These are phyloP conservation scores for Xylariales sp. DNA, from an alignment of 2,329 filamentous ascomycete species.

Conservation along the genomic window DNA sequence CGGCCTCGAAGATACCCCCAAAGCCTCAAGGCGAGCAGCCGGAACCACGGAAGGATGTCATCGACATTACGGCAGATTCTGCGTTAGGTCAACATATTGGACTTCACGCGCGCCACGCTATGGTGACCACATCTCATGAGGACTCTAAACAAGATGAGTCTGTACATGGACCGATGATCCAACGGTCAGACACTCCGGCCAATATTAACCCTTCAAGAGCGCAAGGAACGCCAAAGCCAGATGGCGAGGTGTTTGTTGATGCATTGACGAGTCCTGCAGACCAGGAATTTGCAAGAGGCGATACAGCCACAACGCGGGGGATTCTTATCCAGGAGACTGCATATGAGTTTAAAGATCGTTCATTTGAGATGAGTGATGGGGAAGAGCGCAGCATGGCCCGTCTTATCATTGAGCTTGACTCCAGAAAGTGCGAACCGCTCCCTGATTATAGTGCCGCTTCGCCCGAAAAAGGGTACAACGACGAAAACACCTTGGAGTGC, in stretches of 20 bases:
- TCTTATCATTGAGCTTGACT: conserved; percentile 63
- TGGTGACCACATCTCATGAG: neutral
- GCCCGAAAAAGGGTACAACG: conserved; percentile 43
- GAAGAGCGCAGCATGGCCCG: conserved; percentile 62
- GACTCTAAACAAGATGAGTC: neutral
- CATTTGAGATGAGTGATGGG: conserved; percentile 51
- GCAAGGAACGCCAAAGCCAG: conserved; percentile 56
- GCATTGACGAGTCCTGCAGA: conserved; percentile 58
- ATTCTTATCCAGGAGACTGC: conserved; percentile 14
- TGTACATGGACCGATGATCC: neutral
- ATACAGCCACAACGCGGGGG: conserved; percentile 22
- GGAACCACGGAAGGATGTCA: neutral
- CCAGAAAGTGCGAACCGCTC: conserved; percentile 51
- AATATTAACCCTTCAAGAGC: conserved; percentile 35
- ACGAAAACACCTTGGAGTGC: conserved; percentile 36
- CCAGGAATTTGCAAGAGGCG: conserved; percentile 47
- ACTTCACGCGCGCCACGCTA: neutral
- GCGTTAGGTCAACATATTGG: conserved; percentile 6
- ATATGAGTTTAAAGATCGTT: conserved; percentile 40
- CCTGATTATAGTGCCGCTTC: conserved; percentile 45
- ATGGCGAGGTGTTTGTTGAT: conserved; percentile 62
- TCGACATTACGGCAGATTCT: neutral
- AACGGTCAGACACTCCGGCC: conserved; percentile 36
- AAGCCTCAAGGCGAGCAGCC: neutral
- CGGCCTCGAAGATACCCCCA: conserved; percentile 43